Evolutionary conservation across 352 stramenopile species (phyloP), one percentile per base, ranked within the genome.

Genomic region (Aphanomyces invadans): DNA sequence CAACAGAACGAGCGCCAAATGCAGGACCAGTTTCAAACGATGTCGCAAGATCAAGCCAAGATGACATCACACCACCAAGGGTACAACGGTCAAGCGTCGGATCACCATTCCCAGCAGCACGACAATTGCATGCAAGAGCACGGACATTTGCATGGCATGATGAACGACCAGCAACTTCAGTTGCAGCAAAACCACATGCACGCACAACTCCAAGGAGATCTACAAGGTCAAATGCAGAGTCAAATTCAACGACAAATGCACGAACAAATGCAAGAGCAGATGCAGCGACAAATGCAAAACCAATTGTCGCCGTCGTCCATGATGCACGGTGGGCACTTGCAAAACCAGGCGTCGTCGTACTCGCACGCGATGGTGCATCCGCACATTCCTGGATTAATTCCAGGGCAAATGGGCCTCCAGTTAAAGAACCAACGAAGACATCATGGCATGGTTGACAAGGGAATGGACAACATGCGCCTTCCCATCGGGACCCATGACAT

Each of bases 221-320:
- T 61, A 4, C 53, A 61, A 19, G 53, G 28, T 9, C 53, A 42
- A 23, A 49, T 33, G 36, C 55, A 64, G 9, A n/a, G 23, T 38
- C 36, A 64, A 32, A 57, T 57, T 12, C 49, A 57, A 38, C 49
- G 49, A 21, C 49, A 57, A 32, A 57, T 57, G 49, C 49, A 57
- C 49, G 49, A 57, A 38, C 49, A 57, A 57, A 57, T 57, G 49
- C 49, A 57, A 33, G 49, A 57, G 29, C 49, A 57, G 29, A 62
- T 62, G 53, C 53, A 64, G 55, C 9, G 32, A 15, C 55, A 64
- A 45, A 52, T 64, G 53, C 53, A 57, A 57, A 57, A 26, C 29
- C 49, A 57, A 57, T 33, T 61, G 28, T 32, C 26, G 9, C 28
- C 53, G 29, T 45, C 53, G 36, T 42, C 36, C 7, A 42, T 42